Percentiles rank a stretch among this genome's conserved stretches.
Evolutionary conservation across 108 stramenopile species (phyloP).

Genomic region (Cylindrotheca closterium): DNA sequence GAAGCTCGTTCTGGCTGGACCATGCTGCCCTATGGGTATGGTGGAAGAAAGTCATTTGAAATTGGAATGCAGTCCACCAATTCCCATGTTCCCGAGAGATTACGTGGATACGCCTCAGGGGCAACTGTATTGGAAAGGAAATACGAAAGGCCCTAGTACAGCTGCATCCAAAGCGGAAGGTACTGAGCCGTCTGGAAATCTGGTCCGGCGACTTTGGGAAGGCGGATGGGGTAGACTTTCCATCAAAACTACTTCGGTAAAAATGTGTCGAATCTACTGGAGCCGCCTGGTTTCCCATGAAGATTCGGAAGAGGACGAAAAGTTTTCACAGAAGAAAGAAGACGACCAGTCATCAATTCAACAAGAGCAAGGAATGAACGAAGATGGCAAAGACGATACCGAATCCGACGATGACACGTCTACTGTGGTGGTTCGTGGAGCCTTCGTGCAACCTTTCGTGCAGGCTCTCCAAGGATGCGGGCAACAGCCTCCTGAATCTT

Average conservation of each 20-base stretch:
- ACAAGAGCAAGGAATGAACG: background rate
- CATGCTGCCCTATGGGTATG: conserved; percentile 65
- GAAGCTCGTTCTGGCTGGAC: conserved; percentile 34
- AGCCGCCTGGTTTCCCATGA: background rate
- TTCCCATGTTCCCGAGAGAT: conserved; percentile 76
- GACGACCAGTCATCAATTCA: background rate
- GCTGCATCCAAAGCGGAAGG: conserved; percentile 6
- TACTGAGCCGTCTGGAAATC: background rate
- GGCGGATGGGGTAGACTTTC: conserved; percentile 41
- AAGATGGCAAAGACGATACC: conserved; percentile 29
- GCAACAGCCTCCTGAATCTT: background rate
- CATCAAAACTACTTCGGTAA: background rate
- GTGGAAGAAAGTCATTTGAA: conserved; percentile 57
- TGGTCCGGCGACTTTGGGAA: conserved; percentile 16
- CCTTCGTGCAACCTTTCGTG: conserved; percentile 64
- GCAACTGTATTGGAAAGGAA: conserved; percentile 53
- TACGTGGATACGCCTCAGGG: conserved; percentile 66
- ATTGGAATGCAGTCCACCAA: conserved; percentile 69
- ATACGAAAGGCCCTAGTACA: conserved; percentile 3
- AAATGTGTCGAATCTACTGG: background rate
- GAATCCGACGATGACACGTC: conserved; percentile 16
- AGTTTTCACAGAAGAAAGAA: background rate
- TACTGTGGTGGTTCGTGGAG: conserved; percentile 48
- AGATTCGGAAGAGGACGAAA: background rate
- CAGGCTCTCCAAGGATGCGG: conserved; percentile 45